A percentile compares a stretch with the other conserved stretches of the same genome.
Evolutionary conservation across 768 basidiomycete genomes (phyloP).

Genomic region (Trametes elegans): DNA sequence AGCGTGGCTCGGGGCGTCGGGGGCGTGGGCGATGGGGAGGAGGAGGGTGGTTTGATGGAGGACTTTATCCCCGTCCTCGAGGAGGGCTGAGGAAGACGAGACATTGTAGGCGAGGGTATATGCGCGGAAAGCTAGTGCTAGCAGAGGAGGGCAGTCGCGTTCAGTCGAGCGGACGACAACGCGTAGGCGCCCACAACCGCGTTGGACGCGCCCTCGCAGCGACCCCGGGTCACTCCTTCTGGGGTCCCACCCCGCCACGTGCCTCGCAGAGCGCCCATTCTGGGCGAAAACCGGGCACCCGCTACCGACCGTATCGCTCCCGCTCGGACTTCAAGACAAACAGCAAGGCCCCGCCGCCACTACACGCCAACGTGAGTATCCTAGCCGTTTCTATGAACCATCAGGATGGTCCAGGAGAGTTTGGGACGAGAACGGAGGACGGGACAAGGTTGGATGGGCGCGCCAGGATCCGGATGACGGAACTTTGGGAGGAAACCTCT

Average conservation of each 20-base stretch:
- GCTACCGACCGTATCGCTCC: constrained; percentile 24
- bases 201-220: constrained; percentile 2
- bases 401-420: background rate
- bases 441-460: constrained; percentile 35
- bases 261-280: constrained; percentile 11
- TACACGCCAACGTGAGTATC: constrained; percentile 30
- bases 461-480: constrained; percentile 29
- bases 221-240: constrained; percentile 7
- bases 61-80: constrained; percentile 27
- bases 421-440: constrained; percentile 10
- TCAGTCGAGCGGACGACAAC: background rate
- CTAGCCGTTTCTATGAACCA: constrained; percentile 1
- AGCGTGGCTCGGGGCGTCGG: constrained; percentile 8
- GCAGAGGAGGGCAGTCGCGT: background rate
- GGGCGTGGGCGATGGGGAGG: constrained; percentile 20
- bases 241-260: constrained; percentile 11
- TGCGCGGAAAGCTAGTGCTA: no score
- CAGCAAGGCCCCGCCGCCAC: constrained; percentile 29
- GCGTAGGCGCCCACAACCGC: constrained; percentile 9
- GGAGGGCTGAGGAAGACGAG: constrained; percentile 39
- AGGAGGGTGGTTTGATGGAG: constrained; percentile 24
- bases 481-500: constrained; percentile 14
- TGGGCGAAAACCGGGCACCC: constrained; percentile 17
- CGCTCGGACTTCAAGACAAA: constrained; percentile 38
- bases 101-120: constrained; percentile 35